Conservation (phyloP, 2,329 filamentous ascomycete species). For the Exutisphaerella laricina region DNA sequence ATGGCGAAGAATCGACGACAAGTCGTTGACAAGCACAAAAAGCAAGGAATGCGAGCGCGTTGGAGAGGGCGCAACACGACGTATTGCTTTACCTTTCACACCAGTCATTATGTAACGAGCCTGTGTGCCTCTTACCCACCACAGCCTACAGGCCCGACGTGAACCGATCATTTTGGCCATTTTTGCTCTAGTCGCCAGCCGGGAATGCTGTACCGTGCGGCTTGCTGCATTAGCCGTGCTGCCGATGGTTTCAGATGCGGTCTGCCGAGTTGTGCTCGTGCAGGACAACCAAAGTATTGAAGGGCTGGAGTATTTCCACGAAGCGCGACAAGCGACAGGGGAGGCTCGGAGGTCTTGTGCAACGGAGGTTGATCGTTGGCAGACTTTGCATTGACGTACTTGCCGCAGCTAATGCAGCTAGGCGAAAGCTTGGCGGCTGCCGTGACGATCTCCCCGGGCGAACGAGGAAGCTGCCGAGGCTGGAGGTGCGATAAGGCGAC, state of each 20-base stretch:
- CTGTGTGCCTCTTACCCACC: conserved; percentile 1
- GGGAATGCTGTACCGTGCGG: neutral
- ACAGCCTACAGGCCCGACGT: neutral
- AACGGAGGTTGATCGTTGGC: conserved; percentile 2
- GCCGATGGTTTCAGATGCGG: neutral
- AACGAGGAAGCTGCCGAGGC: too few relatives aligned
- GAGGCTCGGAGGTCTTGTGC: neutral
- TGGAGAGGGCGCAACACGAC: conserved; percentile 1
- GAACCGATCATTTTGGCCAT: conserved; percentile 1
- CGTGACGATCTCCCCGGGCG: neutral
- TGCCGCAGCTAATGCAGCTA: conserved; percentile 5
- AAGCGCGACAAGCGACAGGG: conserved; percentile 7
- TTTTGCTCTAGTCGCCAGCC: neutral
- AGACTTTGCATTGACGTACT: too few relatives aligned
- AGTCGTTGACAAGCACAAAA: neutral
- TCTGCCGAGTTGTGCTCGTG: neutral
- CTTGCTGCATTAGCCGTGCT: neutral
- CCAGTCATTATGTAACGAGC: conserved; percentile 9
- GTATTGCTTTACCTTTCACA: conserved; percentile 4
- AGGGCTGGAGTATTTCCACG: neutral
- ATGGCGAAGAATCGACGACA: neutral
- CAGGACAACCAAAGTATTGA: neutral
- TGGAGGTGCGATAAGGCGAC: too few relatives aligned
- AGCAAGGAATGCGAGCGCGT: neutral
- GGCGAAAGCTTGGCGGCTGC: neutral